These are phyloP conservation scores for Aspergillus pseudotamarii DNA, from an alignment of 2,329 filamentous ascomycete species.

Conservation along the genomic window DNA sequence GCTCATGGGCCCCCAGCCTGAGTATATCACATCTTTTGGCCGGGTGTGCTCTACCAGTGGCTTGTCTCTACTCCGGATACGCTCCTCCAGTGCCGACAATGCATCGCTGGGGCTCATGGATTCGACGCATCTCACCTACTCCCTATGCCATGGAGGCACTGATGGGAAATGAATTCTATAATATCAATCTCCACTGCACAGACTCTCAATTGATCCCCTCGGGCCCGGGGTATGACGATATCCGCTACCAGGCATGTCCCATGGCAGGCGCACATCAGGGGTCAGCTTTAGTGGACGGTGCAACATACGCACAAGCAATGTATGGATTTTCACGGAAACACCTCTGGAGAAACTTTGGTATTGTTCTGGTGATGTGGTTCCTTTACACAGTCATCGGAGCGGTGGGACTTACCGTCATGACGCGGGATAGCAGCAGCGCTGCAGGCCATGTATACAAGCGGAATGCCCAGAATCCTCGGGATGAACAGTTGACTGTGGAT, in stretches of 20 bases:
- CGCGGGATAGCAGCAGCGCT: slow-evolving; percentile 70
- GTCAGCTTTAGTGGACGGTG: slow-evolving; percentile 57
- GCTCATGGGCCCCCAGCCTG: slow-evolving; percentile 66
- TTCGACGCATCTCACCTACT: slow-evolving; percentile 75
- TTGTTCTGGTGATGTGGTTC: slow-evolving; percentile 63
- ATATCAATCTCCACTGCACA: slow-evolving; percentile 58
- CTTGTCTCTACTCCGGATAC: slow-evolving; percentile 50
- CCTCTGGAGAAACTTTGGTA: slow-evolving; percentile 69
- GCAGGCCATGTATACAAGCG: slow-evolving; percentile 71
- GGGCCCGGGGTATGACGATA: slow-evolving; percentile 34
- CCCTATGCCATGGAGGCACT: slow-evolving; percentile 77
- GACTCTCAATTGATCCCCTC: slow-evolving; percentile 40
- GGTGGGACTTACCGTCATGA: slow-evolving; percentile 36
- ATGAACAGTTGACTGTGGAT: too few species aligned
- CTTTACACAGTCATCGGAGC: slow-evolving; percentile 64
- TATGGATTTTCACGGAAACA: slow-evolving; percentile 61
- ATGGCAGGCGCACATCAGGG: slow-evolving; percentile 61
- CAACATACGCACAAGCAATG: slow-evolving; percentile 55
- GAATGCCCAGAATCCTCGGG: not conserved
- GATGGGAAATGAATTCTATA: slow-evolving; percentile 77
- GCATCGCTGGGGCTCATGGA: slow-evolving; percentile 76
- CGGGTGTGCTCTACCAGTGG: slow-evolving; percentile 43
- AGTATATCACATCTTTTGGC: slow-evolving; percentile 52
- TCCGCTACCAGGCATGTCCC: slow-evolving; percentile 55
- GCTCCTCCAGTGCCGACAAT: slow-evolving; percentile 55